Evolutionary conservation across 257 asterid species (phyloP).

Genomic region (Solanum neorickii): DNA sequence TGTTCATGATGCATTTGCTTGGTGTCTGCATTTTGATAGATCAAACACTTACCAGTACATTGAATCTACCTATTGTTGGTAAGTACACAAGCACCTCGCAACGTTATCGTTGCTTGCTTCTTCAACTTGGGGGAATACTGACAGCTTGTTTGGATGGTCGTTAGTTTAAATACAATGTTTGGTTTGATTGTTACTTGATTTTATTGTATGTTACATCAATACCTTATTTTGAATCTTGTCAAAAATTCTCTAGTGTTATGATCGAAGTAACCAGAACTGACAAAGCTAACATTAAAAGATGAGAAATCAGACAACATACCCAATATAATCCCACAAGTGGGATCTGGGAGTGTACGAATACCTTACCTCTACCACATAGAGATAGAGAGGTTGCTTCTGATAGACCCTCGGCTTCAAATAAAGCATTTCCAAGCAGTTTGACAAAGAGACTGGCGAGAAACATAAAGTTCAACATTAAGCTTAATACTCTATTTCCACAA

Average conservation of each 20-base stretch:
- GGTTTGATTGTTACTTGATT: neutral
- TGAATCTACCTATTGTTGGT: neutral
- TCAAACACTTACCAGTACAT: neutral
- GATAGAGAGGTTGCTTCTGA: neutral
- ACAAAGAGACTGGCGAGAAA: neutral
- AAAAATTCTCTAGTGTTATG: neutral
- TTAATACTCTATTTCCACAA: neutral
- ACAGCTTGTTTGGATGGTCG: neutral
- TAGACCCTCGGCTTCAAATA: neutral
- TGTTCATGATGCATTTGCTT: neutral
- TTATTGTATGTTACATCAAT: too few species aligned
- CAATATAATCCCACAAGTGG: neutral
- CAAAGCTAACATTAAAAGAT: neutral
- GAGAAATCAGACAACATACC: neutral
- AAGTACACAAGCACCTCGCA: neutral
- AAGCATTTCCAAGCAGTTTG: neutral
- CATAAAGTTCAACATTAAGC: neutral
- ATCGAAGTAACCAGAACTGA: neutral
- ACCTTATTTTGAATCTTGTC: neutral
- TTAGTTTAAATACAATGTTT: neutral
- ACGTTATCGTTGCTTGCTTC: neutral
- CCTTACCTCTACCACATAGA: neutral
- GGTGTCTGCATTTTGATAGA: neutral
- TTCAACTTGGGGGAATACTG: neutral
- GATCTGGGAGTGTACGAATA: neutral